Conservation (phyloP, 2,329 filamentous ascomycete species). For the Sporothrix globosa region DNA sequence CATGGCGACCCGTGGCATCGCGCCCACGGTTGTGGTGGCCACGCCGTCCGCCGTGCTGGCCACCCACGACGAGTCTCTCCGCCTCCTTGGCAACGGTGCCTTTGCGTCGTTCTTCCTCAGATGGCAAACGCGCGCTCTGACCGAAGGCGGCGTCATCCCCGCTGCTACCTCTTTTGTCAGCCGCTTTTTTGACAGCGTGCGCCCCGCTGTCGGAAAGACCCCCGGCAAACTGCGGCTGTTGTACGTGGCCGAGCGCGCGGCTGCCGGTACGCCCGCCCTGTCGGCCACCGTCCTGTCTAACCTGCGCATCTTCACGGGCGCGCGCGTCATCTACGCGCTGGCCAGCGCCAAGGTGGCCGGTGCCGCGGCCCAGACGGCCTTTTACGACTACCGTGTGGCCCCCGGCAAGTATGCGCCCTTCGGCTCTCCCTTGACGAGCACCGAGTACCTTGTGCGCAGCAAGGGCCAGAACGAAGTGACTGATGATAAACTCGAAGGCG, state of each 20-base stretch:
- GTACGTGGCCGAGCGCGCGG: slow-evolving; percentile 74
- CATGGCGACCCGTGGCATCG: slow-evolving; percentile 71
- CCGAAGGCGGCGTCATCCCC: slow-evolving; percentile 73
- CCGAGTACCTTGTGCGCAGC: slow-evolving; percentile 76
- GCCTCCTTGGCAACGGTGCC: slow-evolving; percentile 51
- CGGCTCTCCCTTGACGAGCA: slow-evolving; percentile 75
- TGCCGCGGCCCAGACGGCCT: slow-evolving; percentile 75
- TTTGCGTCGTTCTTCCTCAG: slow-evolving; percentile 71
- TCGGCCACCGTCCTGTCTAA: slow-evolving; percentile 74
- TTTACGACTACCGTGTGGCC: slow-evolving; percentile 51
- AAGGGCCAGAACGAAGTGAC: slow-evolving; percentile 63
- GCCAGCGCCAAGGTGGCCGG: slow-evolving; percentile 83
- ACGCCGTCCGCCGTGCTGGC: slow-evolving; percentile 73
- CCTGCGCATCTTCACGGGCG: slow-evolving; percentile 76
- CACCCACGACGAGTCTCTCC: slow-evolving; percentile 65
- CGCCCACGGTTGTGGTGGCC: slow-evolving; percentile 81
- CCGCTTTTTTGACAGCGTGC: slow-evolving; percentile 61
- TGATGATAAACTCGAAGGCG: slow-evolving; percentile 63
- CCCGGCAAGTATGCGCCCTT: slow-evolving; percentile 65
- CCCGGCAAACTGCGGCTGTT: slow-evolving; percentile 79
- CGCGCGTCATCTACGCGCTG: slow-evolving; percentile 82
- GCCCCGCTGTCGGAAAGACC: slow-evolving; percentile 61
- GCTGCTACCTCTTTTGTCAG: slow-evolving; percentile 63
- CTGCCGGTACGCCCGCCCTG: slow-evolving; percentile 64
- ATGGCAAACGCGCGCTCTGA: slow-evolving; percentile 70